These are phyloP conservation scores for Crithidia expoeki DNA, from an alignment of 208 protist genomes.

Conservation along the genomic window DNA sequence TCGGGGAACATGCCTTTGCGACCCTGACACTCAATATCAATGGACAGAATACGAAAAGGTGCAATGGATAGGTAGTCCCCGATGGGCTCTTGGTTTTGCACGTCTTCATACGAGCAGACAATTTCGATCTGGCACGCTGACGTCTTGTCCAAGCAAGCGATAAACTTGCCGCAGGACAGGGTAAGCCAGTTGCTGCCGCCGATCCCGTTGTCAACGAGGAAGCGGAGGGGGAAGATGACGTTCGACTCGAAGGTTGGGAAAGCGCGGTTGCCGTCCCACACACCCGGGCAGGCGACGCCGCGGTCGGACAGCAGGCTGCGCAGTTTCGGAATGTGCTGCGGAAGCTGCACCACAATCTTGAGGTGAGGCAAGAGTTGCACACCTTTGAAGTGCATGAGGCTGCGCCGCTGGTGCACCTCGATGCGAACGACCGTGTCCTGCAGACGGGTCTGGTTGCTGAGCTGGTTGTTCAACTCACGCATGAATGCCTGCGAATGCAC, in stretches of 20 bases:
- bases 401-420: slow-evolving; percentile 74
- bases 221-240: slow-evolving; percentile 98
- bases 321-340: slow-evolving; percentile 90
- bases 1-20: slow-evolving; percentile 98
- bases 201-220: slow-evolving; percentile 98
- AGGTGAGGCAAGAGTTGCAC: slow-evolving; percentile 65
- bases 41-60: slow-evolving; percentile 98
- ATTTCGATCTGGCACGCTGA: slow-evolving; percentile 94
- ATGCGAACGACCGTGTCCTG: slow-evolving; percentile 81
- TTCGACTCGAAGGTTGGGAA: slow-evolving; percentile 99
- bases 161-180: slow-evolving; percentile 75
- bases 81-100: slow-evolving; percentile 86
- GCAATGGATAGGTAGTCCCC: slow-evolving; percentile 96
- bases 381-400: slow-evolving; percentile 82
- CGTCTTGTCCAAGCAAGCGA: slow-evolving; percentile 39
- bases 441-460: slow-evolving; percentile 63
- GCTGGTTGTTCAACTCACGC: slow-evolving; percentile 75
- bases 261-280: slow-evolving; percentile 72
- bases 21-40: slow-evolving; percentile 99
- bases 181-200: slow-evolving; percentile 95
- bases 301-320: slow-evolving; percentile 77
- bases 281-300: slow-evolving; percentile 68
- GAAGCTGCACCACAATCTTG: slow-evolving; percentile 89
- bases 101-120: slow-evolving; percentile 82
- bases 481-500: slow-evolving; percentile 74